Base-by-base conservation (phyloP, 805 yeast genomes). In the Yamadazyma olivae region DNA sequence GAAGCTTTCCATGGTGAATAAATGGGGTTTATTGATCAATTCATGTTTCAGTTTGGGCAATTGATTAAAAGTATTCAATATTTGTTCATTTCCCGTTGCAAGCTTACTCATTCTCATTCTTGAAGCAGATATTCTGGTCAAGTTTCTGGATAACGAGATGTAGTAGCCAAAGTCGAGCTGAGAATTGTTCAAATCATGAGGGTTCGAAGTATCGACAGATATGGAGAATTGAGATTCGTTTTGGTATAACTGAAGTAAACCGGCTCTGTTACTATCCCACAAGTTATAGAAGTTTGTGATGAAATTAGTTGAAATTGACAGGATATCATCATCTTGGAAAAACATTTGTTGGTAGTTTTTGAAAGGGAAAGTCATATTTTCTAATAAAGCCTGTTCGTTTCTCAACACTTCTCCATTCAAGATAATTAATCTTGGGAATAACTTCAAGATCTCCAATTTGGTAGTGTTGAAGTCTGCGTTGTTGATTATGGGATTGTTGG, bases 141-240 rank as follows among this genome's bases (percentile, higher is more conserved):
- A 61, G 54, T 93, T 93, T 54, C 97, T 71, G 12, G 96, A 87
- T 30, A 76, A 65, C 3, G 83, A 73, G 6, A 84, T 61, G 56
- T 89, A 90, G 49, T 76, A 72, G 13, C 83, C 81, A 70, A 85
- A 83, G 14, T 51, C 53, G 35, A 56, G 38, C 6, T 22, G 27
- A 34, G 43, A 26, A 21, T 34, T 39, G 17, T 46, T 26, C n/a
- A 38, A 27, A 16, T 37, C 32, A 12, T 50, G 34, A 6, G 95
- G 91, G 30, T 83, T 82, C 0, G 80, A 64, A 1, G 86, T 67
- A 59, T 88, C 95, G 16, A 82, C 78, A 41, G 85, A 83, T 36
- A 83, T 55, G 0, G 97, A 89, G 50, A 93, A 91, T 53, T 83
- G 86, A 0, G 97, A 87, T 50, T 82, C 83, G 32, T 76, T 75